A percentile compares a stretch with the other conserved stretches of the same genome.
These are phyloP conservation scores for Acarospora socialis DNA, from an alignment of 2,329 filamentous ascomycete species.

Conservation along the genomic window DNA sequence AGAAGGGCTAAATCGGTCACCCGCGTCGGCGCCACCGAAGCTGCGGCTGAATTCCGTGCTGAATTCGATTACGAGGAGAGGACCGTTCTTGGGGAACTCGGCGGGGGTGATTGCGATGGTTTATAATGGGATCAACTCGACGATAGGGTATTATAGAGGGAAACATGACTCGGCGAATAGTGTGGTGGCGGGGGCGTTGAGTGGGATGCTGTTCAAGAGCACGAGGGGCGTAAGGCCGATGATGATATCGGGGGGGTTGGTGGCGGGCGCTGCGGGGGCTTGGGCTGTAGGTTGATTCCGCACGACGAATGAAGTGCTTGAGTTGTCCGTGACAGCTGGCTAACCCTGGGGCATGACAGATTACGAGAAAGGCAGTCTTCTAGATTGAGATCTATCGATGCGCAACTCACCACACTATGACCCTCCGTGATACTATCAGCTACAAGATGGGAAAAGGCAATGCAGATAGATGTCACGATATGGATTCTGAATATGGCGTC, in stretches of 20 bases:
- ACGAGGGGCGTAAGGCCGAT: conserved; percentile 81
- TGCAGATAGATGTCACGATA: too few relatives aligned
- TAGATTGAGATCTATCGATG: too few relatives aligned
- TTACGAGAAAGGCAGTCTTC: conserved; percentile 37
- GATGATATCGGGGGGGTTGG: conserved; percentile 85
- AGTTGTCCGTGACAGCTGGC: too few relatives aligned
- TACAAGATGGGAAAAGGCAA: too few relatives aligned
- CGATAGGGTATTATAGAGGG: conserved; percentile 62
- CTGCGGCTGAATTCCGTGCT: conserved; percentile 85
- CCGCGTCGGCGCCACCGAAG: conserved; percentile 65
- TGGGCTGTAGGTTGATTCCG: conserved; percentile 66
- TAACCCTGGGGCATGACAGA: conserved; percentile 20
- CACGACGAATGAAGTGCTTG: conserved; percentile 12
- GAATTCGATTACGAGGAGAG: conserved; percentile 83
- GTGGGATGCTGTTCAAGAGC: conserved; percentile 93
- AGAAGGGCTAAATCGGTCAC: conserved; percentile 66
- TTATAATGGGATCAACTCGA: conserved; percentile 87
- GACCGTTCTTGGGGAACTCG: conserved; percentile 91
- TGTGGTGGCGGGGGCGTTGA: conserved; percentile 68
- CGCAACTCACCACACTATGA: too few relatives aligned
- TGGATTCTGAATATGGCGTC: too few relatives aligned
- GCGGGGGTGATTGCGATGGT: conserved; percentile 90
- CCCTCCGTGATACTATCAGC: too few relatives aligned
- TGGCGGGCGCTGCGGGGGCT: conserved; percentile 66
- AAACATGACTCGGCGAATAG: conserved; percentile 88